Base-by-base conservation (phyloP, 2,329 filamentous ascomycete genomes). In the Chrysosporium queenslandicum region DNA sequence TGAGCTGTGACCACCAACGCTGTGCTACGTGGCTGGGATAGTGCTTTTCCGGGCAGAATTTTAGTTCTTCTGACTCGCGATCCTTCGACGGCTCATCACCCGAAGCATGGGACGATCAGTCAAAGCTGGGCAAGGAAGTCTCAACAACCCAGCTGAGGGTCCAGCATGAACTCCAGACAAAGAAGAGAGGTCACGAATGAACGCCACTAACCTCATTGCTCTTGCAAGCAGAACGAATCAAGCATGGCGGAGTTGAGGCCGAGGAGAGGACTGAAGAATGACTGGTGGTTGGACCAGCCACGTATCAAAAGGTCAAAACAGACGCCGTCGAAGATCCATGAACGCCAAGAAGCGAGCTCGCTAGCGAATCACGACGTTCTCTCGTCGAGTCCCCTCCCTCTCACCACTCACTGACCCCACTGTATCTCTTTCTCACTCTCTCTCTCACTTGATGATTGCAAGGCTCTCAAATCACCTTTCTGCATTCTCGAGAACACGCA, bases 241-340 rank as follows among this genome's bases (percentile, higher is more conserved):
- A 42, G 34, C 8, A 20, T n/a, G 47, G 45, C 23, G 45, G 21
- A 29, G 6, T 21, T 42, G 41, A 40, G 47, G 42, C 53, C 37
- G 48, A 52, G 40, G 46, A 34, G 53, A 27, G 32, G 20, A 5
- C 27, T 21, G 27, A 6, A 12, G 45, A 58, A 55, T 49, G 55
- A 60, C 55, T 60, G 58, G 58, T 48, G 40, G 50, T 52, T 42
- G 55, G 42, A 54, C 50, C 58, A 47, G 58, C 58, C 58, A 60
- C 58, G 58, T 59, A 59, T 58, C 39, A 54, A 42, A 29, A 50
- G 49, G 50, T 49, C 51, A 50, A 53, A 53, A 56, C 50, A 52
- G 50, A 47, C 54, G 51, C 54, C 51, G 49, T 48, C 32, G 36
- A 46, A 46, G 45, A 52, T 52, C 50, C 50, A 52, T 52, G 50